Conservation (phyloP, 2,329 filamentous ascomycete species). For the Aschersonia sp. region DNA sequence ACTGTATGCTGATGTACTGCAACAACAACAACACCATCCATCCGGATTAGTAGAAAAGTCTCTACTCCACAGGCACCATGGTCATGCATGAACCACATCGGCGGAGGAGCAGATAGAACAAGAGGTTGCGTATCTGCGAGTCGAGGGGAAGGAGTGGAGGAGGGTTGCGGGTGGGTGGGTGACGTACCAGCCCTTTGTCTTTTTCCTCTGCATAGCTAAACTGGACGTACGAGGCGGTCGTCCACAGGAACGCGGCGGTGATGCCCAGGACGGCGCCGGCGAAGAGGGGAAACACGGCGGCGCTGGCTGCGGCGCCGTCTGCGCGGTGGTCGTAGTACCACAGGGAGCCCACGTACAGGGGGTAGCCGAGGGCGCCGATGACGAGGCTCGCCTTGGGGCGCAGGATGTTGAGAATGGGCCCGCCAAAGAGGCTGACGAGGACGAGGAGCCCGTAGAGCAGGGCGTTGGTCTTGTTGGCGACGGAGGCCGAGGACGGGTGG, state of each 20-base stretch:
- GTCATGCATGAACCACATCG: no score
- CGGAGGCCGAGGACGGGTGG: no score
- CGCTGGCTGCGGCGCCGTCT: neutral
- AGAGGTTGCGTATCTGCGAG: no score
- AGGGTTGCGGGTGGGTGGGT: no score
- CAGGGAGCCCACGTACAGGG: slow-evolving; percentile 8
- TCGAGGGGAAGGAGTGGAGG: no score
- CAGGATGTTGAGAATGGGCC: slow-evolving; percentile 7
- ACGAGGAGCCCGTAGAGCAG: slow-evolving; percentile 3
- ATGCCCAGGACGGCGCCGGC: slow-evolving; percentile 7
- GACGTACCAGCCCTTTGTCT: neutral
- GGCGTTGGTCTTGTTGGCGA: neutral
- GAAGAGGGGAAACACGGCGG: slow-evolving; percentile 8
- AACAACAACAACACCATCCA: no score
- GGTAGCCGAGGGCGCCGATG: slow-evolving; percentile 8
- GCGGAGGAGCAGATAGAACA: no score
- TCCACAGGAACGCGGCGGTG: slow-evolving; percentile 8
- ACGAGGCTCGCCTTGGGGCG: slow-evolving; percentile 5
- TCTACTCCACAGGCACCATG: no score
- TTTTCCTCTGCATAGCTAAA: neutral
- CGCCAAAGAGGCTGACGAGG: slow-evolving; percentile 4
- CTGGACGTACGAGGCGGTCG: neutral
- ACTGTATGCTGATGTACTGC: neutral
- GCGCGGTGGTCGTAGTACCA: slow-evolving; percentile 7
- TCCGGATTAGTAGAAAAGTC: no score